Evolutionary conservation across 257 asterid species (phyloP), one percentile per base, ranked within the genome.

Genomic region (Osmanthus fragrans): DNA sequence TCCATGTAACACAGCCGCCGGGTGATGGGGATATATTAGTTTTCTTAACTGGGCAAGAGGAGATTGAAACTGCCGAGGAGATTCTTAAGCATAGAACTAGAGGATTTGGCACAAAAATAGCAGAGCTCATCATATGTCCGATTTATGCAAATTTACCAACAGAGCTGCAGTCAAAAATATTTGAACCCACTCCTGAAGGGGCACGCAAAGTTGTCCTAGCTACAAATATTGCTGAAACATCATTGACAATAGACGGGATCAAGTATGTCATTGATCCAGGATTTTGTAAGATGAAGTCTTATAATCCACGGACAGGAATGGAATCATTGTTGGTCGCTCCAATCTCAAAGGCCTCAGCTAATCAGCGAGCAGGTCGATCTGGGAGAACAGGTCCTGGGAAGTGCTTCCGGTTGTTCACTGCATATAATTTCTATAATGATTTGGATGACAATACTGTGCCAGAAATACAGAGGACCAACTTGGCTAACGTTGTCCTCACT

Each of bases 311-410:
- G 73, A 89, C 97, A 2, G 99, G 99, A 74, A 90, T 94, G 99
- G 97, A 94, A 71, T 90, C 97, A 29, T 77, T 94, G 71, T 74
- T 92, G 86, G 79, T 91, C 51, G 85, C 95, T 77, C 97, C 99
- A 37, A 85, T 94, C 76, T 94, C 99, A 6, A 94, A 92, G 89
- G 99, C 99, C 27, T 94, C 99, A 36, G 96, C 98, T 12, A 90
- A 92, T 82, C 99, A 94, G 75, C 91, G 97, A 75, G 97, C 99
- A 10, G 97, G 99, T 81, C 90, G 97, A 77, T 94, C 99, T 74
- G 99, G 99, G 73, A 85, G 99, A 83, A 94, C 97, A 2, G 97
- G 97, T 81, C 99, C 99, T 10, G 99, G 99, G 70, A 86, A 91
- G 80, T 94, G 99, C 90, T 94, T 86, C 83, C 88, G 97, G 42